Base-by-base conservation (phyloP, 495 filamentous ascomycete species). In the Annulohypoxylon stygium region DNA sequence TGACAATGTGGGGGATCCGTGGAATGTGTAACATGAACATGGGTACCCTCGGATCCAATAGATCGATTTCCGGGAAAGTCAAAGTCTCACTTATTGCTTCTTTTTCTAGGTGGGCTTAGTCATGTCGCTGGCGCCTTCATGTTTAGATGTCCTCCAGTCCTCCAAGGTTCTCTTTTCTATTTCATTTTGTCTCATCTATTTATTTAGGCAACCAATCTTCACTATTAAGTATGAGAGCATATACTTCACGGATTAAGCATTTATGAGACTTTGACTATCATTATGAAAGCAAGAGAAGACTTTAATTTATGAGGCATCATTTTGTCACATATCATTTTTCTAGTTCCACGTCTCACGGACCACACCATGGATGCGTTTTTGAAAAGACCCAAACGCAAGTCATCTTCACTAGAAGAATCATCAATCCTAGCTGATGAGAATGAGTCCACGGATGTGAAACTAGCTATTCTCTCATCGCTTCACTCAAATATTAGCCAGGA, bases 371-470 rank as follows among this genome's bases (percentile, higher is more conserved):
- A 86, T 57, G 75, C 81, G 41, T 86, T 86, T 67, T 75, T 86
- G 41, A 84, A 79, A 34, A 70, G 81, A 18, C 76, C 73, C 25
- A 86, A 86, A 68, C 78, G 83, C 43, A 86, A 86, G 41, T 67
- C 74, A 11, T 78, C 75, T 60, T 67, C 73, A 23, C 7, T 59
- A 18, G 75, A 71, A 37, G 70, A 61, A 3, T 51, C 45, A n/a
- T 47, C 61, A 53, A 1, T n/a, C 45, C 3, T 20, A 20, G 65
- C 69, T 53, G 77, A 81, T 16, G 76, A 70, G 33, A 80, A 93
- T 14, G 92, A 95, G 18, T 91, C 92, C 3, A 98, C 95, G 0
- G 95, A 98, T 74, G 81, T 96, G 70, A 98, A 97, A 76, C 81
- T 98, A 2, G 94, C 94, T 2, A 86, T 94, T 1, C 85, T 98